Percentiles rank a stretch among this genome's conserved stretches.
These are phyloP conservation scores for Boletus huronensis DNA, from an alignment of 768 basidiomycete species.

Conservation along the genomic window DNA sequence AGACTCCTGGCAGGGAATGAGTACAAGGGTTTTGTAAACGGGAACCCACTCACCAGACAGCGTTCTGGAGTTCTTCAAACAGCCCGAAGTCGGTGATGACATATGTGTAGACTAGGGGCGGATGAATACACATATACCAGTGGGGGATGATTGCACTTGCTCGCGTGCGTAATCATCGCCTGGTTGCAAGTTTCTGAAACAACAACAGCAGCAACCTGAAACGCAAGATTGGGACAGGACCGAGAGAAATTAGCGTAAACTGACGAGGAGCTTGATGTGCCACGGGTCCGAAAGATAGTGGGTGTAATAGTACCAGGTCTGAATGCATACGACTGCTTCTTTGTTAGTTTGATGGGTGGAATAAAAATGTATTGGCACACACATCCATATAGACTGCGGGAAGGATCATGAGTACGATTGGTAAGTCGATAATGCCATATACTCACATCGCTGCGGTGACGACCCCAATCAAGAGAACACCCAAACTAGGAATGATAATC, in stretches of 20 bases:
- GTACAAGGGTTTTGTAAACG: not conserved
- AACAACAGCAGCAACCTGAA: conserved; percentile 50
- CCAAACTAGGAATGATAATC: too few species aligned
- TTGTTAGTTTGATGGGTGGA: not conserved
- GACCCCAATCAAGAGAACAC: too few species aligned
- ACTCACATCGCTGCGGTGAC: conserved; percentile 48
- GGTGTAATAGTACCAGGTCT: conserved; percentile 27
- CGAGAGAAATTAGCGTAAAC: conserved; percentile 7
- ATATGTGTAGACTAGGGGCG: conserved; percentile 44
- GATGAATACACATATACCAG: not conserved
- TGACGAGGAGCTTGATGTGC: conserved; percentile 45
- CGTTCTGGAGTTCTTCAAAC: conserved; percentile 21
- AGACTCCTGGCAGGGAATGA: conserved; percentile 20
- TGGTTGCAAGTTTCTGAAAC: conserved; percentile 52
- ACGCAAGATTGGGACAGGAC: not conserved
- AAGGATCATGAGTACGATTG: conserved; percentile 2
- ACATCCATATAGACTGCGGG: conserved; percentile 50
- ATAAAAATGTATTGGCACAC: conserved; percentile 2
- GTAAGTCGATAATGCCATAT: not conserved
- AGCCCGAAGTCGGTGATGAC: conserved; percentile 41
- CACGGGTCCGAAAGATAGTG: conserved; percentile 48
- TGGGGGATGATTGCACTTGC: conserved; percentile 25
- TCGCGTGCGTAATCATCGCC: conserved; percentile 48
- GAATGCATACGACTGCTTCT: conserved; percentile 49
- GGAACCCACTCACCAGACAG: conserved; percentile 41